Evolutionary conservation across 2,329 filamentous ascomycete genomes (phyloP), one percentile per base, ranked within the genome.

Genomic region (Fusarium mangiferae): DNA sequence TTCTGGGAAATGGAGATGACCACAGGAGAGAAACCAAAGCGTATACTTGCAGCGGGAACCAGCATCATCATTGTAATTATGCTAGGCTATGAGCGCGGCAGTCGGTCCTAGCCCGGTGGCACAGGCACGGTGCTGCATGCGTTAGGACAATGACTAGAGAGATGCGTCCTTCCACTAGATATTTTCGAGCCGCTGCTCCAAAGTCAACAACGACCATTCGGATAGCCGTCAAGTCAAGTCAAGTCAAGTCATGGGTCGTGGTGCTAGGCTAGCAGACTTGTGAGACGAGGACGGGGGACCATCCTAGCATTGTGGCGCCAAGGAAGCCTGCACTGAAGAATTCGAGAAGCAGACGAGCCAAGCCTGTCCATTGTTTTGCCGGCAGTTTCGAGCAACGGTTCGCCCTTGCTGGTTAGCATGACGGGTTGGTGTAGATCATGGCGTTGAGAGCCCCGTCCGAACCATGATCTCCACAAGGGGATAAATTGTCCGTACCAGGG

Each of bases 381-480:
- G 75, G 72, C 67, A 78, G 77, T 78, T 76, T 78, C 67, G 70
- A 77, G 70, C 68, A 73, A 73, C 70, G 55, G 68, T 62, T 68
- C 65, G 74, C 66, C 77, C 75, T 75, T 77, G 74, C 64, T 73
- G 64, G 69, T 68, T 77, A 74, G 76, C 70, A 71, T 77, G 66
- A 71, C 73, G 75, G 77, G 74, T 76, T 74, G 46, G 52, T 66
- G 77, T 75, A 78, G 77, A 78, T 78, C 77, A 78, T 78, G 75
- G 77, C 77, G 75, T 75, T 75, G 75, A 75, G 58, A 56, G 75
- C 77, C 77, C 77, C 74, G 75, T 78, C 77, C 77, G 77, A 78
- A 78, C 77, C 75, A 78, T 77, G 77, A 78, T 78, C 77, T 78
- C 77, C 77, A 78, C 77, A 78, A 78, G 77, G 77, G 75, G 76